These are phyloP conservation scores for Fragaria iinumae DNA, from an alignment of 306 rosid genomes.

Conservation along the genomic window DNA sequence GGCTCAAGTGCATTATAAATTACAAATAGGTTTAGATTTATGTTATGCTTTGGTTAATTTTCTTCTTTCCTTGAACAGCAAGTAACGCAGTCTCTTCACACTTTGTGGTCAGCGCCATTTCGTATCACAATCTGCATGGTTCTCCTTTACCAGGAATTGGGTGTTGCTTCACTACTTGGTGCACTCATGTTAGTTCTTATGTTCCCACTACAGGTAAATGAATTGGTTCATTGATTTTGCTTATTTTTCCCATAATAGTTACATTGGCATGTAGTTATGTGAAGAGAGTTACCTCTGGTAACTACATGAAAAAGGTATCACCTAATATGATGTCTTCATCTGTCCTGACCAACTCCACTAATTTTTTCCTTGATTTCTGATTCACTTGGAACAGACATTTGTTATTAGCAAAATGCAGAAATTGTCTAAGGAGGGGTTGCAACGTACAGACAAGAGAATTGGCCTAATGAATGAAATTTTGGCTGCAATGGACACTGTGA, in stretches of 20 bases:
- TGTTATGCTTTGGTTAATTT: background rate
- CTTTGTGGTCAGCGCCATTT: slow-evolving; percentile 55
- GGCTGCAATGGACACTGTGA: slow-evolving; percentile 97
- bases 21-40: background rate
- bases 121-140: slow-evolving; percentile 42
- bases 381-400: slow-evolving; percentile 54
- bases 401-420: slow-evolving; percentile 86
- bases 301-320: background rate
- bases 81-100: slow-evolving; percentile 49
- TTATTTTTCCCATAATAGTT: background rate
- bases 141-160: slow-evolving; percentile 50
- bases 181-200: slow-evolving; percentile 43
- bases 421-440: slow-evolving; percentile 78
- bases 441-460: slow-evolving; percentile 93
- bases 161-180: slow-evolving; percentile 47
- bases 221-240: background rate
- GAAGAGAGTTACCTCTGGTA: background rate
- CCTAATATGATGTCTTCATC: background rate
- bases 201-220: slow-evolving; percentile 50
- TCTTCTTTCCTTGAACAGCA: slow-evolving; percentile 33
- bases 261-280: background rate
- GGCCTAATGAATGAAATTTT: slow-evolving; percentile 97
- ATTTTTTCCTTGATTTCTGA: background rate
- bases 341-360: background rate
- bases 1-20: background rate